These are phyloP conservation scores for Kodamaea alishanica DNA, from an alignment of 1,139 yeast species.

Conservation along the genomic window DNA sequence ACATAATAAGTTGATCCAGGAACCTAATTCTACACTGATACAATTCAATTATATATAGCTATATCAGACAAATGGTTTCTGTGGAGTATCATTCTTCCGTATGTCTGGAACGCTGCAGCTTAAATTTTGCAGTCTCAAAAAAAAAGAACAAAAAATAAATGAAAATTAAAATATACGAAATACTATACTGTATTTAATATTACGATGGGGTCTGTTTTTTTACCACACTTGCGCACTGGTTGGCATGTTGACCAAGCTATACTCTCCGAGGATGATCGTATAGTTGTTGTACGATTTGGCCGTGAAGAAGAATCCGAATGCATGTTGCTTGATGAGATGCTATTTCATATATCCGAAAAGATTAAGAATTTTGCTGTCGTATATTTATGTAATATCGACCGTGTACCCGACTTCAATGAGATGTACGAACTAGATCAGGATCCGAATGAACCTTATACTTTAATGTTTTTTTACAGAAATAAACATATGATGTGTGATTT, in stretches of 20 bases:
- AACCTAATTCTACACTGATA: no score
- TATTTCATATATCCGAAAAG: slow-evolving; percentile 76
- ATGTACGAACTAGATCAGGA: slow-evolving; percentile 87
- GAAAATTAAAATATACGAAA: no score
- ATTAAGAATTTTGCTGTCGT: slow-evolving; percentile 85
- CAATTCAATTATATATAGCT: no score
- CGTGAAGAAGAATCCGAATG: slow-evolving; percentile 73
- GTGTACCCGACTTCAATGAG: slow-evolving; percentile 85
- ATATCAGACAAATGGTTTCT: no score
- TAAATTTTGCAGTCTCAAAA: no score
- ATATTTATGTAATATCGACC: slow-evolving; percentile 82
- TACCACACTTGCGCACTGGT: slow-evolving; percentile 84
- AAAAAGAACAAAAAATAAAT: no score
- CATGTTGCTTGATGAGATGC: slow-evolving; percentile 85
- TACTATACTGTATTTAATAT: no score
- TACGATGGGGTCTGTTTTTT: slow-evolving; percentile 77
- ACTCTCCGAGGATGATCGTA: slow-evolving; percentile 72
- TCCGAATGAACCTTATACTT: slow-evolving; percentile 56
- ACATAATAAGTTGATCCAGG: no score
- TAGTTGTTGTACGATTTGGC: slow-evolving; percentile 88
- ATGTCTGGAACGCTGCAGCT: no score
- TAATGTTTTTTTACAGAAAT: slow-evolving; percentile 91
- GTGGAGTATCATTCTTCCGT: no score
- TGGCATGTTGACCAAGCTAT: slow-evolving; percentile 98
- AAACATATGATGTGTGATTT: slow-evolving; percentile 98